These are phyloP conservation scores for Penicillium sp. DNA, from an alignment of 2,329 filamentous ascomycete species.

Conservation along the genomic window DNA sequence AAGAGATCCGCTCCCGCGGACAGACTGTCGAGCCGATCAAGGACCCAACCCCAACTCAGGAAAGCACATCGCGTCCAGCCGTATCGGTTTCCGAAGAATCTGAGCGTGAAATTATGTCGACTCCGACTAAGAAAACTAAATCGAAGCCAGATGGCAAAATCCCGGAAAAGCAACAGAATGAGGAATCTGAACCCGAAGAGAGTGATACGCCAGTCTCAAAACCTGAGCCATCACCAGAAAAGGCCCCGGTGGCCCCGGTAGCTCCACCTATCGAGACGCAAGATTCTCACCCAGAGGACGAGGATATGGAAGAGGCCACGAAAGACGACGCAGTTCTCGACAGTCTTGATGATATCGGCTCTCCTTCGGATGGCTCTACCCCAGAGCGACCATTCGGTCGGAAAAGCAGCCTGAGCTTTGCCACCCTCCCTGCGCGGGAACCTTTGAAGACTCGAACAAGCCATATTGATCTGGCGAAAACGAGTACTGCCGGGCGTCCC, in stretches of 20 bases:
- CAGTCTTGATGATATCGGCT: constrained; percentile 40
- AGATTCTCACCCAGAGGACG: constrained; percentile 11
- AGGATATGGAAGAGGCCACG: constrained; percentile 17
- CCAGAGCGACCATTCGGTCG: constrained; percentile 60
- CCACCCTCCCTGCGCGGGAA: constrained; percentile 81
- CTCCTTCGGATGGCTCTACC: constrained; percentile 42
- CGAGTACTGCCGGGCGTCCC: constrained; percentile 43
- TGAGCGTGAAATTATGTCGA: constrained; percentile 1
- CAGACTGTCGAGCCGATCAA: constrained; percentile 33
- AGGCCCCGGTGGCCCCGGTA: constrained; percentile 7
- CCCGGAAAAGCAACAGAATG: constrained; percentile 1
- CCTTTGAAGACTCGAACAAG: constrained; percentile 77
- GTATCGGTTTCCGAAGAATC: constrained; percentile 1
- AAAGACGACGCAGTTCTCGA: constrained; percentile 30
- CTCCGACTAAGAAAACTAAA: constrained; percentile 2
- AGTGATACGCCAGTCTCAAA: constrained; percentile 9
- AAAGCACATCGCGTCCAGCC: constrained; percentile 7
- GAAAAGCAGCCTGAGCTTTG: constrained; percentile 92
- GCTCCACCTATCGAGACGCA: constrained; percentile 5
- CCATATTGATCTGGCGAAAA: constrained; percentile 57
- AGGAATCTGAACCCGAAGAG: constrained; percentile 6
- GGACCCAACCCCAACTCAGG: constrained; percentile 20
- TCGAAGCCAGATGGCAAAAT: constrained; percentile 3
- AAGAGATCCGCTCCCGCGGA: constrained; percentile 29
- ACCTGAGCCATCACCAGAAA: constrained; percentile 14